Percentiles rank a stretch among this genome's conserved stretches.
Conservation (phyloP, 2,329 filamentous ascomycete species). For the Fusarium humuli region DNA sequence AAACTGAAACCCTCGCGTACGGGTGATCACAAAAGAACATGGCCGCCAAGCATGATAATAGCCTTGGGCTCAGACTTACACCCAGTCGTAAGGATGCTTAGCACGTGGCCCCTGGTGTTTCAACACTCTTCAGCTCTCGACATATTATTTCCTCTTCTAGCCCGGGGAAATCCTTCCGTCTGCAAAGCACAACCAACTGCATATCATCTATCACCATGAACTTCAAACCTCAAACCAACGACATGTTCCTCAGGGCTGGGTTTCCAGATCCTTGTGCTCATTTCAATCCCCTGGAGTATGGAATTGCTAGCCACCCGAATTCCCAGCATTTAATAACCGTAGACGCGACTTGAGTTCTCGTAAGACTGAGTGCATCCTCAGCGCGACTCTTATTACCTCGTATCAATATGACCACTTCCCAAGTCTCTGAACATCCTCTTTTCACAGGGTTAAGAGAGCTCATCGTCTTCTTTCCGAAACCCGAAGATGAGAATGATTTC, state of each 20-base stretch:
- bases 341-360: background rate
- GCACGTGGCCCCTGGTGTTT: constrained; percentile 4
- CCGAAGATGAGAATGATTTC: background rate
- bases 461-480: background rate
- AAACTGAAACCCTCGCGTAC: constrained; percentile 19
- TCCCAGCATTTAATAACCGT: constrained; percentile 3
- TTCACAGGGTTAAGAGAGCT: constrained; percentile 1
- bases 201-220: constrained; percentile 9
- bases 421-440: background rate
- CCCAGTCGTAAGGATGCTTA: background rate
- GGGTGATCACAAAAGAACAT: background rate
- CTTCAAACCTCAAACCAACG: constrained; percentile 9
- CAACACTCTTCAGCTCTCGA: constrained; percentile 25
- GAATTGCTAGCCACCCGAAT: background rate
- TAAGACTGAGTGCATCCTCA: background rate
- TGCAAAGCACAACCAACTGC: constrained; percentile 34
- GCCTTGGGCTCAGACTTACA: background rate
- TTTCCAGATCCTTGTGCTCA: constrained; percentile 3
- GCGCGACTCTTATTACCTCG: background rate
- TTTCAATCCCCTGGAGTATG: background rate
- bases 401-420: constrained; percentile 4
- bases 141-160: constrained; percentile 19
- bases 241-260: constrained; percentile 3
- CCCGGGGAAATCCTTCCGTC: constrained; percentile 26
- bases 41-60: background rate